Evolutionary conservation across 345 rosid species (phyloP), one percentile per base, ranked within the genome.

Genomic region (Eutrema yunnanense): DNA sequence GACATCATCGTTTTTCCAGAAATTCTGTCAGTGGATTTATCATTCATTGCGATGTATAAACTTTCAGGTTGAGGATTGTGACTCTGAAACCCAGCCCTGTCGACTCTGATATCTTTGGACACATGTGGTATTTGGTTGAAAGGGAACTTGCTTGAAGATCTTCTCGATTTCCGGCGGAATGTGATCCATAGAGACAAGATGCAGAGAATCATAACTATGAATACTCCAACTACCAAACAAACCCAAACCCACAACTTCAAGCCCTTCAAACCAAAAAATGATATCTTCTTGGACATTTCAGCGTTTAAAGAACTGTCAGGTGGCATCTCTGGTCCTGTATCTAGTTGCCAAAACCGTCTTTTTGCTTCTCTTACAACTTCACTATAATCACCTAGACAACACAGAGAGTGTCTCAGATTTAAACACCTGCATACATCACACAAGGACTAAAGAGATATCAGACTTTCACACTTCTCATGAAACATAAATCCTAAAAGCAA

Each of bases 171-270:
- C 59, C 88, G 80, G 19, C 88, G 81, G 69, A 88, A 92, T 12
- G 89, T 86, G 44, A 85, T 75, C 96, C 96, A 95, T n/a, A 84
- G 77, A 52, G 98, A 92, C 67, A 92, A 69, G 73, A 90, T 71
- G 62, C 89, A 84, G 67, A 92, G 96, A 82, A 95, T 92, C 79
- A 85, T 82, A 73, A 95, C 78, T 52, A 95, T 88, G 82, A 88
- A 90, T 26, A 75, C 83, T 60, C 86, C 93, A 44, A 95, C 96
- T 8, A 86, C 81, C 71, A 88, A 65, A 49, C 97, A 88, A 36
- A 95, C 87, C 87, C 93, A 80, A 56, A 90, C 97, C 97, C 97
- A 95, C 52, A 92, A 73, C 67, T 92, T 88, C 50, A 95, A 77
- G 69, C 99, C 98, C 71, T 90, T 95, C 30, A 95, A 73, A 82